Conservation (phyloP, 2,329 filamentous ascomycete species). For the Talaromyces albobiverticillius region DNA sequence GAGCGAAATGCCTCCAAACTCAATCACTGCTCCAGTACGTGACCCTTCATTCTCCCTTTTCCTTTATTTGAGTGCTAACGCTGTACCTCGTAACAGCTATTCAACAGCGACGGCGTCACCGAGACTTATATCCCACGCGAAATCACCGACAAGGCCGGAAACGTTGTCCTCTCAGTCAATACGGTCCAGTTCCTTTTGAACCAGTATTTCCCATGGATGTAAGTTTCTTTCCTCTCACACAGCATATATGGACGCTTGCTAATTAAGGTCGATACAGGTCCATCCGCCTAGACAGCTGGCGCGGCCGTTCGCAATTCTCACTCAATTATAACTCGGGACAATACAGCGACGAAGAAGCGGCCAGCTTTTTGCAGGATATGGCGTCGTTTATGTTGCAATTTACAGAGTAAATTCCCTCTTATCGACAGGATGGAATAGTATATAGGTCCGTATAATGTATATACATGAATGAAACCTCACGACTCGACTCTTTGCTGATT, state of each 20-base stretch:
- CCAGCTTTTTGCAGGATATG: neutral
- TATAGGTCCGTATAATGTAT: no score
- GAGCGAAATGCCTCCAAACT: neutral
- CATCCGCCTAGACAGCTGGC: conserved; percentile 11
- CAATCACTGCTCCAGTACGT: neutral
- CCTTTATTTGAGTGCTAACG: no score
- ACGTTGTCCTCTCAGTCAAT: neutral
- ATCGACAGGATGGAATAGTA: no score
- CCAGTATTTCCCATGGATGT: conserved; percentile 12
- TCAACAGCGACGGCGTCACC: conserved; percentile 11
- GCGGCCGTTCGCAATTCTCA: conserved; percentile 5
- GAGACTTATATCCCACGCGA: conserved; percentile 10
- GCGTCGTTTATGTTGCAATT: conserved; percentile 6
- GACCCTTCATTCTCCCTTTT: no score
- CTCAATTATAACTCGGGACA: conserved; percentile 9
- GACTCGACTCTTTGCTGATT: no score
- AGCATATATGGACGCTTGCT: neutral
- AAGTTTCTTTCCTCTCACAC: neutral
- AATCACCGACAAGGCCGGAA: conserved; percentile 6
- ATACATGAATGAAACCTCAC: no score
- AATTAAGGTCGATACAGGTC: conserved; percentile 4
- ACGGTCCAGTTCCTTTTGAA: conserved; percentile 8
- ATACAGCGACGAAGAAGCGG: conserved; percentile 8
- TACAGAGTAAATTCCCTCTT: conserved; percentile 1
- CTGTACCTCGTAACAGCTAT: conserved; percentile 3